Evolutionary conservation across 768 basidiomycete species (phyloP), one percentile per base, ranked within the genome.

Genomic region (Pleurotus platypus): DNA sequence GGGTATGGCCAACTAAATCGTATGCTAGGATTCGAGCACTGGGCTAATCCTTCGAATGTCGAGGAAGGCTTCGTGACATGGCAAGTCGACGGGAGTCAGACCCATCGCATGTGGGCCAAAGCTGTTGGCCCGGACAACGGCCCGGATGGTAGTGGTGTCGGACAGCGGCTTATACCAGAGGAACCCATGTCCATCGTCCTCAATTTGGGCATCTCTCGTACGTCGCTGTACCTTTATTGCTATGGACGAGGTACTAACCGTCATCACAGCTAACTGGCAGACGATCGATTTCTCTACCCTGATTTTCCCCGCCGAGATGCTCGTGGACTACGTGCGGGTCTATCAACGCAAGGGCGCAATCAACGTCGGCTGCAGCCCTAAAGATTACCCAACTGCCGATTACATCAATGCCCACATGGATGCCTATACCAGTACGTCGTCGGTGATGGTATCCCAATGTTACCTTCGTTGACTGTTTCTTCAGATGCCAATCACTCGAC

Each of bases 311-410:
- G 80, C 84, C 0, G 81, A 84, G 62, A 78, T 91, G 75, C 73
- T 79, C 40, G 71, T 92, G 38, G 90, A 94, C 68, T 93, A 92
- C 66, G 85, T 93, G 40, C 79, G 91, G 22, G 87, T 94, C 16
- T 94, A 92, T 68, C 90, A 92, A 69, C 71, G 83, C 49, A 75
- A 78, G 60, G 82, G 79, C 2, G 58, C 71, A 51, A 71, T 61
- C 27, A 89, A 89, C 63, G 65, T 85, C 24, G 88, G 89, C 2
- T 92, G 90, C 65, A 75, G 82, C 66, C 90, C 90, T 0, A 61
- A 69, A 24, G 75, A 79, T 45, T 83, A 79, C 60, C 90, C 90
- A 1, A 94, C 90, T 2, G 70, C 77, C 56, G 72, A 81, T 45
- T 89, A 87, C 67, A 87, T 87, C 63, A 67, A 73, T 30, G 65